These are phyloP conservation scores for Talaromyces proteolyticus DNA, from an alignment of 495 filamentous ascomycete genomes.

Conservation along the genomic window DNA sequence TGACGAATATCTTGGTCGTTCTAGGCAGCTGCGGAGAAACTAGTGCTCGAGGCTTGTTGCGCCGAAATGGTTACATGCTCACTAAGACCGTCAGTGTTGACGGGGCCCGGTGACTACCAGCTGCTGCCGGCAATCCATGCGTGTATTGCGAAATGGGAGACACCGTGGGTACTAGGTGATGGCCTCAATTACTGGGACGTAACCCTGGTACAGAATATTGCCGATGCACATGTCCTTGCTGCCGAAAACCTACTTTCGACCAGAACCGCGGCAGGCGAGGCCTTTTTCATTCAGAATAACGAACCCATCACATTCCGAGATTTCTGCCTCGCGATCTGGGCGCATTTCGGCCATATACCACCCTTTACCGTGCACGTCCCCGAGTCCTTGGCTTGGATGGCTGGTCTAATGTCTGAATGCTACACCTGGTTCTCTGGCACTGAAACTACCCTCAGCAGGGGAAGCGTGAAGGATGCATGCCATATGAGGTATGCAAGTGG, in stretches of 20 bases:
- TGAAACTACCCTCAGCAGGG: slow-evolving; percentile 45
- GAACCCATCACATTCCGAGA: slow-evolving; percentile 55
- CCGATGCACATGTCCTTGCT: slow-evolving; percentile 58
- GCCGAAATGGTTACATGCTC: slow-evolving; percentile 44
- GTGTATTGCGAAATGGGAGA: slow-evolving; percentile 49
- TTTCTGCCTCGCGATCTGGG: slow-evolving; percentile 55
- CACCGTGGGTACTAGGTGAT: slow-evolving; percentile 50
- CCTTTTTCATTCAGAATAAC: slow-evolving; percentile 60
- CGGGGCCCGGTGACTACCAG: slow-evolving; percentile 50
- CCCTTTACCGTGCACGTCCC: slow-evolving; percentile 49
- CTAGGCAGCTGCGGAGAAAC: slow-evolving; percentile 47
- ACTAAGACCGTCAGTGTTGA: slow-evolving; percentile 51
- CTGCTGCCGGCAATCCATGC: slow-evolving; percentile 48
- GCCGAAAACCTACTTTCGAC: slow-evolving; percentile 50
- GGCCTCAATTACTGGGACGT: slow-evolving; percentile 57
- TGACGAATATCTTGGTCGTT: not conserved
- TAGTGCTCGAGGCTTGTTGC: slow-evolving; percentile 46
- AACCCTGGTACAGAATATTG: slow-evolving; percentile 55
- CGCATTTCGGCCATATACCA: slow-evolving; percentile 51
- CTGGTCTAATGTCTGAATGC: slow-evolving; percentile 42
- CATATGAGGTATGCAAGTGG: slow-evolving; percentile 49
- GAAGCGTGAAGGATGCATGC: slow-evolving; percentile 51
- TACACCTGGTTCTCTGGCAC: slow-evolving; percentile 45
- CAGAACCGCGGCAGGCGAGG: slow-evolving; percentile 52
- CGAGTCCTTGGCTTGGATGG: slow-evolving; percentile 37